These are phyloP conservation scores for Malassezia pachydermatis DNA, from an alignment of 1,284 basidiomycete genomes.

Conservation along the genomic window DNA sequence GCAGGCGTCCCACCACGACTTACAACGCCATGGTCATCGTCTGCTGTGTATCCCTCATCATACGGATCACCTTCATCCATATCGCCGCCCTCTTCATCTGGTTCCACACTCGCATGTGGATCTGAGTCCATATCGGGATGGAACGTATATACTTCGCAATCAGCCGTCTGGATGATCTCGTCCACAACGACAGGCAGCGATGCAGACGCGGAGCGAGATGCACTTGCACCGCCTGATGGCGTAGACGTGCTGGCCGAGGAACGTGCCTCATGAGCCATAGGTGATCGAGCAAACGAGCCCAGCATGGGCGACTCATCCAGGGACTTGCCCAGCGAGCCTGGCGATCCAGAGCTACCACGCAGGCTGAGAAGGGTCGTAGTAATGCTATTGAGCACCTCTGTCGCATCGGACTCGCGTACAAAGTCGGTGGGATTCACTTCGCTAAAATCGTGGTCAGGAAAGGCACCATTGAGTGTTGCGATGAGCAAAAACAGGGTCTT, in stretches of 20 bases:
- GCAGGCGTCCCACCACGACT: conserved; percentile 34
- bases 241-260: neutral
- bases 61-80: conserved; percentile 47
- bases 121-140: conserved; percentile 87
- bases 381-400: conserved; percentile 42
- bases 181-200: conserved; percentile 75
- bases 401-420: conserved; percentile 53
- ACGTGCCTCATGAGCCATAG: conserved; percentile 6
- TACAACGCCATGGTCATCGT: conserved; percentile 22
- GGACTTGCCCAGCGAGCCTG: conserved; percentile 32
- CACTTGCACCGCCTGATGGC: neutral
- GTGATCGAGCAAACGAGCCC: conserved; percentile 17
- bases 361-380: conserved; percentile 43
- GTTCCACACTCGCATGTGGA: conserved; percentile 62
- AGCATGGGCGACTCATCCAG: conserved; percentile 29
- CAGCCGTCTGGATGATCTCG: conserved; percentile 75
- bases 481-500: conserved; percentile 90
- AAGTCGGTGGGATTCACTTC: conserved; percentile 85
- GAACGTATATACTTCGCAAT: conserved; percentile 93
- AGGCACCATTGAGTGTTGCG: conserved; percentile 89
- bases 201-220: conserved; percentile 55
- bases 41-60: conserved; percentile 50
- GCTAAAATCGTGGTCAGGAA: conserved; percentile 94
- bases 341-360: conserved; percentile 28
- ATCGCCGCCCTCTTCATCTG: conserved; percentile 53